Evolutionary conservation across 169 alveolate species (phyloP).

Genomic region (Nephromyces sp.): DNA sequence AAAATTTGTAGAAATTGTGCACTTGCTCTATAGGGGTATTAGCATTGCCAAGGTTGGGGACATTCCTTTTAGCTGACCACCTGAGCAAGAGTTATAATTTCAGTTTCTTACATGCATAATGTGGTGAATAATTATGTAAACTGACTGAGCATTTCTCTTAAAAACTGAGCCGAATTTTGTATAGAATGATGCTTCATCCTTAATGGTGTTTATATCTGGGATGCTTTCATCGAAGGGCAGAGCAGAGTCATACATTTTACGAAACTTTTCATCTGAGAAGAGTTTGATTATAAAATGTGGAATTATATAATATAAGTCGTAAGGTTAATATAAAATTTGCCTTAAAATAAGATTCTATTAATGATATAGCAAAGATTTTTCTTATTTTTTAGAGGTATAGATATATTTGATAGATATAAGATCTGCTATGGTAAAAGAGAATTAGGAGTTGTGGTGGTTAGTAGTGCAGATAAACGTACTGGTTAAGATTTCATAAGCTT

Average conservation of each 20-base stretch:
- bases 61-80: slow-evolving; percentile 29
- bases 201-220: slow-evolving; percentile 41
- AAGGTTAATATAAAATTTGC: neutral
- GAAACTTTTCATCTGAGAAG: slow-evolving; percentile 51
- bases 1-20: slow-evolving; percentile 25
- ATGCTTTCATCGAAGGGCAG: slow-evolving; percentile 74
- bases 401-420: neutral
- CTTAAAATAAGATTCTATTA: neutral
- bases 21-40: slow-evolving; percentile 12
- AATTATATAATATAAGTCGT: neutral
- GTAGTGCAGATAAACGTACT: neutral
- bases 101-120: neutral
- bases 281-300: neutral
- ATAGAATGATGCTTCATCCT: slow-evolving; percentile 14
- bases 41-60: slow-evolving; percentile 31
- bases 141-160: slow-evolving; percentile 57
- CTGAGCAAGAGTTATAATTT: neutral
- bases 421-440: neutral
- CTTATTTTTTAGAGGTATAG: neutral
- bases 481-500: slow-evolving; percentile 71
- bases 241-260: slow-evolving; percentile 70
- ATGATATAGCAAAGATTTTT: neutral
- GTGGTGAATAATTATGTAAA: neutral
- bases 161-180: slow-evolving; percentile 59
- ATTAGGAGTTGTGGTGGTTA: neutral